Evolutionary conservation across 305 asterid species (phyloP).

Genomic region (Plantago coronopus): DNA sequence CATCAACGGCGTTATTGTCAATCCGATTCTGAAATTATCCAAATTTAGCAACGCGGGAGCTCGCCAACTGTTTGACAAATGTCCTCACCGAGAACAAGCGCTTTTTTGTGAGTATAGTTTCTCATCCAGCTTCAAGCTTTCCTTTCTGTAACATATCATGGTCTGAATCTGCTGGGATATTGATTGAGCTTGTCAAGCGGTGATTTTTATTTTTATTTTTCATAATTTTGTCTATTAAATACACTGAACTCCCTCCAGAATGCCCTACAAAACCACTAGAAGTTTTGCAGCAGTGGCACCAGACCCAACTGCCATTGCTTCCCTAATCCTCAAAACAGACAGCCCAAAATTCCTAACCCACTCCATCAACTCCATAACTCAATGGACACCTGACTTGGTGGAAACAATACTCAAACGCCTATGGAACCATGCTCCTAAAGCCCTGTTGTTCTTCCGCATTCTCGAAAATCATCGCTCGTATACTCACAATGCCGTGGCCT

Average conservation of each 20-base stretch:
- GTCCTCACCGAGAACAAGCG: neutral
- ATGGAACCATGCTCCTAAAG: constrained; percentile 96
- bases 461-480: constrained; percentile 59
- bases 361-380: constrained; percentile 32
- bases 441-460: constrained; percentile 70
- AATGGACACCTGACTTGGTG: constrained; percentile 66
- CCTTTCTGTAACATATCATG: neutral
- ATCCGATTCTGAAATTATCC: too few species aligned
- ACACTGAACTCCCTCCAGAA: neutral
- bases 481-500: constrained; percentile 58
- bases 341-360: constrained; percentile 37
- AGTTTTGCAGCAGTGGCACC: constrained; percentile 13
- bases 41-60: too few species aligned
- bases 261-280: neutral
- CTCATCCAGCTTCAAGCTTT: neutral
- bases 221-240: neutral
- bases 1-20: too few species aligned
- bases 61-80: neutral
- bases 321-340: constrained; percentile 45
- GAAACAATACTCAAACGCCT: constrained; percentile 65
- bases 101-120: too few species aligned
- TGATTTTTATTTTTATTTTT: neutral
- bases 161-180: neutral
- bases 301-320: constrained; percentile 47
- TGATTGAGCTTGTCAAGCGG: neutral